These are phyloP conservation scores for Rubroshorea leprosula DNA, from an alignment of 345 rosid genomes.

Conservation along the genomic window DNA sequence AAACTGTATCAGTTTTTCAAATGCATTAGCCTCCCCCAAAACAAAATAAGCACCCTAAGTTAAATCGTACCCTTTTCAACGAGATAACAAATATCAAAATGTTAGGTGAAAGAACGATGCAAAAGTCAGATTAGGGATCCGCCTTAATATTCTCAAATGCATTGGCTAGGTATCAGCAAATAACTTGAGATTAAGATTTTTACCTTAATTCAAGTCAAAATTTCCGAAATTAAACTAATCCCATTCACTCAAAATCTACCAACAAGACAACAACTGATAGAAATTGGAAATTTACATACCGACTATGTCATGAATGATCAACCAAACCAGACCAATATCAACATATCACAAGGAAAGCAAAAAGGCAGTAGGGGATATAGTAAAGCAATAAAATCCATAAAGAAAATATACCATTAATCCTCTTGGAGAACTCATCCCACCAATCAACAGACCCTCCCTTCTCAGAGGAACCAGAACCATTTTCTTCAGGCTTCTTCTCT, in stretches of 20 bases:
- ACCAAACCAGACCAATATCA: conserved; percentile 15
- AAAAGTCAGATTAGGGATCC: conserved; percentile 34
- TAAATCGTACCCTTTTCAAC: not conserved
- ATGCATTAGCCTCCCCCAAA: not conserved
- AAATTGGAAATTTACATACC: conserved; percentile 13
- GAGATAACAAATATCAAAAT: conserved; percentile 12
- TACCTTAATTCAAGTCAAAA: conserved; percentile 15
- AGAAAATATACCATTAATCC: conserved; percentile 34
- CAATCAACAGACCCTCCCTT: conserved; percentile 38
- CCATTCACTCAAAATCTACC: conserved; percentile 15
- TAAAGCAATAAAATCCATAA: conserved; percentile 14
- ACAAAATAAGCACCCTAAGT: not conserved
- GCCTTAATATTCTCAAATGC: conserved; percentile 18
- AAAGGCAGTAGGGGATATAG: too few species aligned
- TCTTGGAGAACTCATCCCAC: conserved; percentile 42
- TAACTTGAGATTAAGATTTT: conserved; percentile 12
- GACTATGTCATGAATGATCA: conserved; percentile 14
- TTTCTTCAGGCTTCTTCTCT: conserved; percentile 31
- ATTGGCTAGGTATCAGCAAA: too few species aligned
- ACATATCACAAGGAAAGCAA: not conserved
- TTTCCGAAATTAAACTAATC: conserved; percentile 15
- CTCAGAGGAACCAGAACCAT: conserved; percentile 37
- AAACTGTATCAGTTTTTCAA: not conserved
- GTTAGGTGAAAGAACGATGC: conserved; percentile 10
- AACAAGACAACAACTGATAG: too few species aligned